phyloP scores from a whole-genome alignment of 2,329 filamentous ascomycete genomes.

The Penicillium occitanis region DNA sequence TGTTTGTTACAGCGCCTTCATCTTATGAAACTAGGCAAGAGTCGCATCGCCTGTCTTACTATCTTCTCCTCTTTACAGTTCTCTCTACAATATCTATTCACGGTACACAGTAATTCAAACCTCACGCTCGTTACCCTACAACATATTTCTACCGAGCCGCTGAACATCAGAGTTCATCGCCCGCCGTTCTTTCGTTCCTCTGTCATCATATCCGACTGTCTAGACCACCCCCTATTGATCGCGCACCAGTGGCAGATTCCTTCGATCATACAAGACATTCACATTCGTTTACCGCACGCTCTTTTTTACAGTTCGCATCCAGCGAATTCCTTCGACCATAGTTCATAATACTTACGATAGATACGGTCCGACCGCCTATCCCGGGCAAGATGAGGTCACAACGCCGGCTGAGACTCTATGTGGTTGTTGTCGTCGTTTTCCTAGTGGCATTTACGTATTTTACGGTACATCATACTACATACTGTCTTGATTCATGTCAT shows the following conservation, averaged over 20 bases:
- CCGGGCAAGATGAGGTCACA: slow-evolving; percentile 62
- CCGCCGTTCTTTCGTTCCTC: slow-evolving; percentile 1
- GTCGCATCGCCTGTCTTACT: neutral
- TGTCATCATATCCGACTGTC: neutral
- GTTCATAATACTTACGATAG: neutral
- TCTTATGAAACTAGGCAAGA: neutral
- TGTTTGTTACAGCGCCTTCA: neutral
- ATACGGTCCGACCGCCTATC: neutral
- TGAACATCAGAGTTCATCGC: neutral
- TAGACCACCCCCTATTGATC: neutral
- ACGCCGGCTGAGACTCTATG: slow-evolving; percentile 67
- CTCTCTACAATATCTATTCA: neutral
- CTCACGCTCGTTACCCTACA: neutral
- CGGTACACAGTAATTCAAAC: neutral
- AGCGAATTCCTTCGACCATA: too few relatives aligned
- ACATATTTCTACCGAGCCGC: neutral
- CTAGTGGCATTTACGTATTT: slow-evolving; percentile 72
- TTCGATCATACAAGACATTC: neutral
- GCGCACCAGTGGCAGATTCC: neutral
- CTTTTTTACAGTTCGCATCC: neutral
- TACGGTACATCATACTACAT: slow-evolving; percentile 54
- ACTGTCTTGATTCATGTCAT: neutral
- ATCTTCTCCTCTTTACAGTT: neutral
- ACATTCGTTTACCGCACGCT: neutral
- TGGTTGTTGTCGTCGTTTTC: slow-evolving; percentile 63